Conservation (phyloP, 1,284 basidiomycete species). For the Ganoderma lucidum region DNA sequence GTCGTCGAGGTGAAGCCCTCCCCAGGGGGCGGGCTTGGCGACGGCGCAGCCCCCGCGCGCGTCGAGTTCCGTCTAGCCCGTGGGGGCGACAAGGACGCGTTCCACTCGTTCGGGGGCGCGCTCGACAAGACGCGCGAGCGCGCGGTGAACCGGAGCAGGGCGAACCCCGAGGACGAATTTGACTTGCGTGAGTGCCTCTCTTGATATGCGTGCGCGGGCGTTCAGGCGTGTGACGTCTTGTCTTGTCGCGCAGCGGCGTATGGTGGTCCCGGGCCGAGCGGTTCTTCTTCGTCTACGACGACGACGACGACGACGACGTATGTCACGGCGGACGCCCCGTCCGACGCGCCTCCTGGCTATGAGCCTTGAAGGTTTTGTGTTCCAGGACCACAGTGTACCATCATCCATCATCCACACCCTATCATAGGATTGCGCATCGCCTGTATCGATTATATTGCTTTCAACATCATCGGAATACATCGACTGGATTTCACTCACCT, state of each 20-base stretch:
- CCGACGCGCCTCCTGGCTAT: conserved; percentile 72
- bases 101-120: conserved; percentile 76
- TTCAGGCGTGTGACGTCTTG: not conserved
- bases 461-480: conserved; percentile 8
- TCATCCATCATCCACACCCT: not conserved
- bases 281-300: conserved; percentile 40
- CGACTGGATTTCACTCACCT: not conserved
- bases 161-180: conserved; percentile 60
- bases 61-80: conserved; percentile 65
- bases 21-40: conserved; percentile 65
- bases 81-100: conserved; percentile 58
- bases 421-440: not conserved
- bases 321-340: conserved; percentile 45
- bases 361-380: conserved; percentile 46
- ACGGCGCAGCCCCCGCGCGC: conserved; percentile 54
- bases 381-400: not conserved
- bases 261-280: conserved; percentile 49
- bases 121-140: conserved; percentile 80
- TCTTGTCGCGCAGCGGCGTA: conserved; percentile 23
- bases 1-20: conserved; percentile 71
- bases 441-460: conserved; percentile 16
- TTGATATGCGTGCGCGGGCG: not conserved
- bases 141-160: conserved; percentile 76
- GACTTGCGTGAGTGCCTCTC: conserved; percentile 60
- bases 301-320: conserved; percentile 37